Evolutionary conservation across 495 filamentous ascomycete genomes (phyloP), one percentile per base, ranked within the genome.

Genomic region (Xeromyces bisporus): DNA sequence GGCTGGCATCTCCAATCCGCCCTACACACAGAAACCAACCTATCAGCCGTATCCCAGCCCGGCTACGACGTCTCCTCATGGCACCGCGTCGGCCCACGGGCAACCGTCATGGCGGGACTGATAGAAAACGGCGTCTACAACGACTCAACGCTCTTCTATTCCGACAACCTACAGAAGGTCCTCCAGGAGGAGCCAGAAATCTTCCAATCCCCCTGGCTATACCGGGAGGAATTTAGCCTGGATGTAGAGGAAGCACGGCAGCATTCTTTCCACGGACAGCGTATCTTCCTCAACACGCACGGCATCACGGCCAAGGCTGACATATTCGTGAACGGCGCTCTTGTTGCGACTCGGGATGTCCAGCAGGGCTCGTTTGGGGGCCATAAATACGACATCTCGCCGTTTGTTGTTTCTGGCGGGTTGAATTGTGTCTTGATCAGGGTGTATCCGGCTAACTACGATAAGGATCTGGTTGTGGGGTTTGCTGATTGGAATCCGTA

Each of bases 401-500:
- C 38, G 1, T 18, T 55, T 5, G 42, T 66, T 0, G 43, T 41
- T 5, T n/a, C n/a, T n/a, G 29, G 46, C 4, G 51, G 50, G 0
- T 14, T 31, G 0, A 77, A 76, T 40, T 66, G 60, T 0, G 26
- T 78, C 9, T 49, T 65, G 3, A 58, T 75, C 9, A 46, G 56
- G 15, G 66, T 60, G 0, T 53, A 74, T 32, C 71, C 72, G 1
- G 75, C 72, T 0, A 51, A 69, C 35, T 75, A 73, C 40, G 53
- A 66, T 16, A 53, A 61, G 15, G 70, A 78, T 34, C 58, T 77
- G 28, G 69, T 63, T 0, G 40, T 70, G 12, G 69, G 72, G 0
- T 78, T 71, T 33, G 64, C 69, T 1, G 73, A 78, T 34, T 78
- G 74, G 74, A 77, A 76, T 26, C 72, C 72, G 0, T 69, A 65